A percentile compares a stretch with the other conserved stretches of the same genome.
phyloP scores from a whole-genome alignment of 2,329 filamentous ascomycete species.

The Epichloe glyceriae region DNA sequence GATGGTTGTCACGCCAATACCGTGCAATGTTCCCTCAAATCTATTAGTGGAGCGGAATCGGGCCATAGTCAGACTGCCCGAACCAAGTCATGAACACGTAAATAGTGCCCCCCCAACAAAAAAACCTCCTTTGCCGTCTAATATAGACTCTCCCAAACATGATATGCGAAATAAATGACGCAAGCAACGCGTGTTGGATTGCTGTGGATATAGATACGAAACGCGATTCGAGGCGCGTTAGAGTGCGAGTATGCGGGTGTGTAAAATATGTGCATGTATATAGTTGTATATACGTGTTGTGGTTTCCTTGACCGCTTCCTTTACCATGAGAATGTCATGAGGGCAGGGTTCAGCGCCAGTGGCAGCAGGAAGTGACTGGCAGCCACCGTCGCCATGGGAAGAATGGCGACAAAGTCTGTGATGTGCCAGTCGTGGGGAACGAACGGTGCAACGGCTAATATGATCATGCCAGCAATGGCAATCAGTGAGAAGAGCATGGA shows the following conservation, averaged over 20 bases:
- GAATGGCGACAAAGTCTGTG: constrained; percentile 60
- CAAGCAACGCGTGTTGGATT: background rate
- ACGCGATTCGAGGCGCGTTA: background rate
- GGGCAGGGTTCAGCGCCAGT: constrained; percentile 61
- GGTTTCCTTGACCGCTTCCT: background rate
- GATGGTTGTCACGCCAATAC: too few relatives aligned
- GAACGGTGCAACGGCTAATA: constrained; percentile 50
- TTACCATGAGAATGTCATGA: constrained; percentile 71
- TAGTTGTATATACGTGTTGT: background rate
- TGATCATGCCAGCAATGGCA: constrained; percentile 48
- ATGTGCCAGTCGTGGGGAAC: constrained; percentile 54
- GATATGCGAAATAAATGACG: background rate
- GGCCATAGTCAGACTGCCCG: background rate
- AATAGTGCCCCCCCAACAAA: background rate
- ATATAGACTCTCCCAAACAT: background rate
- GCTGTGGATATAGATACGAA: background rate
- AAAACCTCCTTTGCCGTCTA: constrained; percentile 5
- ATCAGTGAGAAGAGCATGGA: constrained; percentile 49
- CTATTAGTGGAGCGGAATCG: background rate
- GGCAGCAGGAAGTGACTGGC: constrained; percentile 58
- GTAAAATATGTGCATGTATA: background rate
- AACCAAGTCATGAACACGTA: background rate
- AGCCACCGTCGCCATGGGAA: constrained; percentile 62
- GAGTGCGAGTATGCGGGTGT: background rate
- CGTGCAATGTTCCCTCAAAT: background rate